These are phyloP conservation scores for Eimeria tenella DNA, from an alignment of 169 alveolate species.

Conservation along the genomic window DNA sequence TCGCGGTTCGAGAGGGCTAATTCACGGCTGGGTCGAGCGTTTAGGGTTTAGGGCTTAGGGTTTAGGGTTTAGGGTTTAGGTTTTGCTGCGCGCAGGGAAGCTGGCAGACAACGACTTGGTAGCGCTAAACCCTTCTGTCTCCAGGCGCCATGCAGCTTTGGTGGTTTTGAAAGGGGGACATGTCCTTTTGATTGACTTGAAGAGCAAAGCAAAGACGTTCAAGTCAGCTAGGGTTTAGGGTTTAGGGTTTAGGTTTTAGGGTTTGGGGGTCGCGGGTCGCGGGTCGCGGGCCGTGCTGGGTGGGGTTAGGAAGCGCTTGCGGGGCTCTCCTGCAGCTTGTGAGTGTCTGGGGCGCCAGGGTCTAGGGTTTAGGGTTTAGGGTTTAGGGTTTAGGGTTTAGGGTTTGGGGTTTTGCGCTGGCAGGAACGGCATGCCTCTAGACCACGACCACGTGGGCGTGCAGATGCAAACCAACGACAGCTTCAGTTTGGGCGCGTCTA, in stretches of 20 bases:
- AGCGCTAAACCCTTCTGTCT: constrained; percentile 78
- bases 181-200: constrained; percentile 69
- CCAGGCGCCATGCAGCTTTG: constrained; percentile 74
- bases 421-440: constrained; percentile 76
- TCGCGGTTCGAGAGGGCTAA: too few relatives aligned
- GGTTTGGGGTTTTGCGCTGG: not conserved
- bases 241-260: constrained; percentile 42
- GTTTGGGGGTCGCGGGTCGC: not conserved
- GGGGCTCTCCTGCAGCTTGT: not conserved
- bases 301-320: not conserved
- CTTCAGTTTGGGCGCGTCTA: constrained; percentile 72
- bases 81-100: constrained; percentile 60
- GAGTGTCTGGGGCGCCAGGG: not conserved
- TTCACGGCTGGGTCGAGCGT: not conserved
- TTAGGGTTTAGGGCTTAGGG: constrained; percentile 47
- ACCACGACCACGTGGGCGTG: constrained; percentile 76
- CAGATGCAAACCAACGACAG: constrained; percentile 65
- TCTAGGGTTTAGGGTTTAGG: constrained; percentile 42
- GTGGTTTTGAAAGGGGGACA: constrained; percentile 76
- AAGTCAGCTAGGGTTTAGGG: constrained; percentile 48
- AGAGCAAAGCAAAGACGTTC: constrained; percentile 79
- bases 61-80: constrained; percentile 54
- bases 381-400: constrained; percentile 47
- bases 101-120: constrained; percentile 80
- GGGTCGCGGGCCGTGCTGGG: not conserved